Conservation (phyloP, 257 asterid genomes). For the Solanum virginianum region DNA sequence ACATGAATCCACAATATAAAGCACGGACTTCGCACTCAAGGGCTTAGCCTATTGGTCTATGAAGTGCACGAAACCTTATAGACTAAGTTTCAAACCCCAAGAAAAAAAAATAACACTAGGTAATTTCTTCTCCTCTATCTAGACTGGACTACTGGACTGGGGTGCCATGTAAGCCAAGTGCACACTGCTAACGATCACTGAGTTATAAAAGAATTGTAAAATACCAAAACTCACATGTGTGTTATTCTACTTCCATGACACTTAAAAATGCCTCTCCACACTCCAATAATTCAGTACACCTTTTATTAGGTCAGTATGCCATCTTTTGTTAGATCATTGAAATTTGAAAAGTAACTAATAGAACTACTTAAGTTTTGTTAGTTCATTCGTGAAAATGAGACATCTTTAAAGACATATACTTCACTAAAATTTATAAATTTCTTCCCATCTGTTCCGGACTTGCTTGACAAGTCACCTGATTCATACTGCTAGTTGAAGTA, state of each 20-base stretch:
- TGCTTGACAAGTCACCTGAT: too few relatives aligned
- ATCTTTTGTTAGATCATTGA: not conserved
- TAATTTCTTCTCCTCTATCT: not conserved
- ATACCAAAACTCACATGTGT: not conserved
- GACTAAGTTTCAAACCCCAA: not conserved
- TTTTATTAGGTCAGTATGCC: not conserved
- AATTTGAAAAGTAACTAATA: not conserved
- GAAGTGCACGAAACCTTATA: not conserved
- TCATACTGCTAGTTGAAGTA: too few relatives aligned
- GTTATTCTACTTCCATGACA: not conserved
- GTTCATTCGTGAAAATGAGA: not conserved
- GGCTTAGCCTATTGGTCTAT: not conserved
- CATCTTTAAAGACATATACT: not conserved
- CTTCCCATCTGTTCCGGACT: too few relatives aligned
- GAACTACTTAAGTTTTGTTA: not conserved
- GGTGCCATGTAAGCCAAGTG: not conserved
- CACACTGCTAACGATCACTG: not conserved
- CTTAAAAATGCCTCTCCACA: not conserved
- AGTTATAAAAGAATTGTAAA: not conserved
- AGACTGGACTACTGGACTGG: not conserved
- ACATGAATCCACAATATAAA: not conserved
- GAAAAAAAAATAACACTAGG: too few relatives aligned
- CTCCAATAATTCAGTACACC: not conserved
- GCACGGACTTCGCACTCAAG: not conserved
- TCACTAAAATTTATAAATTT: too few relatives aligned